phyloP scores from a whole-genome alignment of 2,329 filamentous ascomycete species.

The Escovopsis weberi region DNA sequence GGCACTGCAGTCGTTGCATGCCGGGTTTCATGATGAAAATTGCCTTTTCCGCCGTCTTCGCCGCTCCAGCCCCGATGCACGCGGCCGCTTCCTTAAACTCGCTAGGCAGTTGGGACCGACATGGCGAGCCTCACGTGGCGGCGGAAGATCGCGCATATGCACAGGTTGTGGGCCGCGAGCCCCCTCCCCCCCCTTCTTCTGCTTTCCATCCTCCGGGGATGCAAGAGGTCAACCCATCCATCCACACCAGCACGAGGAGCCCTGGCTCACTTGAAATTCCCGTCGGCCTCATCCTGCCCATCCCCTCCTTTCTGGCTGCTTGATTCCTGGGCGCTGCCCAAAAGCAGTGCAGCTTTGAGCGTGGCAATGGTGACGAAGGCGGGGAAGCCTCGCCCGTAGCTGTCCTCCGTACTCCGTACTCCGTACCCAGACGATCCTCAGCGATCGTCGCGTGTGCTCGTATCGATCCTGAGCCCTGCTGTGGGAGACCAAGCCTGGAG shows the following conservation, averaged over 20 bases:
- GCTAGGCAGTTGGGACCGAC: conserved; percentile 3
- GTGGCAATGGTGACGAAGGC: no score
- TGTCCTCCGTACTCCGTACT: no score
- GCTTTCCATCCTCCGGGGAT: neutral
- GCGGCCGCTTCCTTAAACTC: conserved; percentile 4
- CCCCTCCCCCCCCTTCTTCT: neutral
- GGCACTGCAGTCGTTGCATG: neutral
- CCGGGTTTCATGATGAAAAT: neutral
- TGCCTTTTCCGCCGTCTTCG: neutral
- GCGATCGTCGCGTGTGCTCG: no score
- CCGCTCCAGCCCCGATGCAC: conserved; percentile 5
- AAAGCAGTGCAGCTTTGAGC: neutral
- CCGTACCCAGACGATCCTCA: no score
- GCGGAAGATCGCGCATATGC: conserved; percentile 20
- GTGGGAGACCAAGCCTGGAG: no score
- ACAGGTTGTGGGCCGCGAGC: conserved; percentile 2
- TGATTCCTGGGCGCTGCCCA: neutral
- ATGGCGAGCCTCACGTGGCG: conserved; percentile 17
- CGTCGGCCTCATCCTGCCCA: conserved; percentile 6
- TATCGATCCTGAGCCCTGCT: no score
- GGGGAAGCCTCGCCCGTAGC: no score
- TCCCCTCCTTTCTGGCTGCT: conserved; percentile 2
- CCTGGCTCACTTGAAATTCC: conserved; percentile 14
- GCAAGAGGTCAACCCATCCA: conserved; percentile 5
- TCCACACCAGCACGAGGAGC: conserved; percentile 16